A percentile compares a stretch with the other conserved stretches of the same genome.
Evolutionary conservation across 306 rosid genomes (phyloP).

Genomic region (Vachellia pachyceras): DNA sequence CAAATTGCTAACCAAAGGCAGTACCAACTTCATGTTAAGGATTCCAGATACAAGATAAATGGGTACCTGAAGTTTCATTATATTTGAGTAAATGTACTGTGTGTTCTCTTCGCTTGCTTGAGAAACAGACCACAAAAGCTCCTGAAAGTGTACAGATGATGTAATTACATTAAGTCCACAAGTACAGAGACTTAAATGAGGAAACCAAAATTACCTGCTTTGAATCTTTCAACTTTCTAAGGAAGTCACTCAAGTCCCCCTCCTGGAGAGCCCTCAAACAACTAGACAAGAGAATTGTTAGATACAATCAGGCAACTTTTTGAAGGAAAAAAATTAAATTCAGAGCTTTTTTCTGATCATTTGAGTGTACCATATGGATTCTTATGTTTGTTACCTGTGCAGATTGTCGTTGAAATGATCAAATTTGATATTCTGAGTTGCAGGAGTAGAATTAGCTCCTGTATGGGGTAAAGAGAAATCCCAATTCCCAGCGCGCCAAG

Average conservation of each 20-base stretch:
- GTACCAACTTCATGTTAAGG: constrained; percentile 29
- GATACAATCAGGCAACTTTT: constrained; percentile 13
- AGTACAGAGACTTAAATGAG: constrained; percentile 26
- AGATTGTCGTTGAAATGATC: constrained; percentile 78
- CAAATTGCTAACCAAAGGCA: constrained; percentile 4
- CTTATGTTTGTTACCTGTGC: constrained; percentile 69
- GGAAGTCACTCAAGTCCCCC: constrained; percentile 72
- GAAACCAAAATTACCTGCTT: constrained; percentile 73
- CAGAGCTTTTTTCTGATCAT: neutral
- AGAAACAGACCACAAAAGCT: constrained; percentile 84
- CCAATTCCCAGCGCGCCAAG: constrained; percentile 98
- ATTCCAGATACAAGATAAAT: constrained; percentile 20
- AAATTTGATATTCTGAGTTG: constrained; percentile 50
- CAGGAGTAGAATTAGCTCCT: constrained; percentile 49
- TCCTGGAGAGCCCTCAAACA: constrained; percentile 91
- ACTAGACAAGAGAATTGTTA: constrained; percentile 49
- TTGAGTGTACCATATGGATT: neutral
- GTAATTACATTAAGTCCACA: constrained; percentile 33
- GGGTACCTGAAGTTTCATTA: constrained; percentile 85
- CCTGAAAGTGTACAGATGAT: constrained; percentile 54
- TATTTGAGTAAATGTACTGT: constrained; percentile 73
- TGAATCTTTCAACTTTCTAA: constrained; percentile 64
- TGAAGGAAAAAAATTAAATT: neutral
- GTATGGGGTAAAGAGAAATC: constrained; percentile 72
- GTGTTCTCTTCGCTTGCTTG: constrained; percentile 95